These are phyloP conservation scores for Penicillium malachiteum DNA, from an alignment of 495 filamentous ascomycete genomes.

Conservation along the genomic window DNA sequence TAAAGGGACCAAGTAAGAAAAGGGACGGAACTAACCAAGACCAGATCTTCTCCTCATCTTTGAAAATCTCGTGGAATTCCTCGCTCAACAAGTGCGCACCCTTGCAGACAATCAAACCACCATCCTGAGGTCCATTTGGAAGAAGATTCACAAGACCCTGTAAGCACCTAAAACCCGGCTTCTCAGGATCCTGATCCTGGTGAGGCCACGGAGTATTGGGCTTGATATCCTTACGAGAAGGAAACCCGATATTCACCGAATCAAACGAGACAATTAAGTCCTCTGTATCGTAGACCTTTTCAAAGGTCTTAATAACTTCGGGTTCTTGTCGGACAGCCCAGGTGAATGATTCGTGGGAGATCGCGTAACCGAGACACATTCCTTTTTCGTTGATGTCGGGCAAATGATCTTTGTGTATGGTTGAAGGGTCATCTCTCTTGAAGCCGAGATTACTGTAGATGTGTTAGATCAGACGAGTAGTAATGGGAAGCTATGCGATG, in stretches of 20 bases:
- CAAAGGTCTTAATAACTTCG: conserved; percentile 33
- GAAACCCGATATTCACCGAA: conserved; percentile 32
- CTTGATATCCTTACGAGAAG: conserved; percentile 26
- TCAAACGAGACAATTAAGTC: conserved; percentile 42
- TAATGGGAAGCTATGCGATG: too few relatives aligned
- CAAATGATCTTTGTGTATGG: conserved; percentile 27
- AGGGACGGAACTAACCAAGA: conserved; percentile 19
- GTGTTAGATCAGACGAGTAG: neutral
- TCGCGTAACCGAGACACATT: conserved; percentile 33
- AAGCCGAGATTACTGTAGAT: conserved; percentile 29
- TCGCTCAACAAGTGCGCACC: conserved; percentile 28
- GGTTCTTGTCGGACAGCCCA: conserved; percentile 36
- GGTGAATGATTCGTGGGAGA: conserved; percentile 36
- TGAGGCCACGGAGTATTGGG: conserved; percentile 40
- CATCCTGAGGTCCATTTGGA: conserved; percentile 38
- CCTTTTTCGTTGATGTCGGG: conserved; percentile 37
- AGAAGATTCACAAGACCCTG: conserved; percentile 40
- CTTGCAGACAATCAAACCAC: conserved; percentile 31
- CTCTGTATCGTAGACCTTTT: conserved; percentile 28
- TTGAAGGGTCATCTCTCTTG: conserved; percentile 32
- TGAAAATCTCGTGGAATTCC: conserved; percentile 25
- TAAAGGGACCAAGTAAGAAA: too few relatives aligned
- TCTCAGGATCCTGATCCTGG: conserved; percentile 37
- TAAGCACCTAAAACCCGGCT: conserved; percentile 37
- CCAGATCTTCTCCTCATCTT: conserved; percentile 25